Base-by-base conservation (phyloP, 805 yeast species). In the Cephaloascus fragrans region DNA sequence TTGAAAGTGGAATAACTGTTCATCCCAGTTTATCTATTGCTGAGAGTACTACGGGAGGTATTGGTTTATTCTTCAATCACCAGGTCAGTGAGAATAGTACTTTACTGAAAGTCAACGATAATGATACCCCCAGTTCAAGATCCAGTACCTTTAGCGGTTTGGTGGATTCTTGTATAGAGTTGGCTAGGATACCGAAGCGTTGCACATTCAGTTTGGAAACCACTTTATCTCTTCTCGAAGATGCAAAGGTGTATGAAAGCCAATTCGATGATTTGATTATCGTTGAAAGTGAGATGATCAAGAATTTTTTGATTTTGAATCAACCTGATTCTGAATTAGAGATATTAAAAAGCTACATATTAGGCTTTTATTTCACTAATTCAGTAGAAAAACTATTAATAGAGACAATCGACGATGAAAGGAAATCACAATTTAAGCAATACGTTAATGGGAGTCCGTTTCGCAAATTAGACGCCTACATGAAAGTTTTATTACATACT, bases 121-220 rank as follows among this genome's bases (percentile, higher is more conserved):
- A n/a, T n/a, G n/a, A n/a, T n/a, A n/a, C n/a, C n/a, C 8, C 43
- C 2, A 26, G 35, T 2, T 16, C 36, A 6, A 8, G 15, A 9
- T 19, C 4, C 18, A 42, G 29, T 14, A 37, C 14, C 10, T 51
- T 42, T 1, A 40, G 46, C 2, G n/a, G n/a, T n/a, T n/a, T n/a
- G n/a, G n/a, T n/a, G n/a, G n/a, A n/a, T n/a, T n/a, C n/a, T n/a
- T n/a, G n/a, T n/a, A 37, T 62, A 14, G 68, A 59, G 39, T 44
- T 71, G 6, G 38, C 72, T 38, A 49, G 75, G 36, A 50, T 72
- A 1, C 71, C 75, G 0, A 39, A 46, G 4, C n/a, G 26, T 0
- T 36, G 50, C 4, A 50, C 61, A 0, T 49, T 64, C 16, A 60
- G 62, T 36, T 50, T 71, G 6, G 55, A 57, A 26, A 47, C 50